Percentiles rank a stretch among this genome's conserved stretches.
These are phyloP conservation scores for Nymphaea colorata DNA, from an alignment of 164 flowering plant genomes.

Conservation along the genomic window DNA sequence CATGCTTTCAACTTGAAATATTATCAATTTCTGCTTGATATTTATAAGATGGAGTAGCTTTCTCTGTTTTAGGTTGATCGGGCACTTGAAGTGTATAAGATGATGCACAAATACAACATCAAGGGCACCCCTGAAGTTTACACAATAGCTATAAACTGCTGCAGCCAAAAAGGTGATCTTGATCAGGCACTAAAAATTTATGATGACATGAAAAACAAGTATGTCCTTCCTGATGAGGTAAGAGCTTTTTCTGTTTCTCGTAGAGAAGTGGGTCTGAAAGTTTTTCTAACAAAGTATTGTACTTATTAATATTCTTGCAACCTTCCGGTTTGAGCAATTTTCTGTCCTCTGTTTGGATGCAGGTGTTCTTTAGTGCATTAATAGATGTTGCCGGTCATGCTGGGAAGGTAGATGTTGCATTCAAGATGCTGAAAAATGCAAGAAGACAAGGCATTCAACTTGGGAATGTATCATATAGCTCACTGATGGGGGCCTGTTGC, in stretches of 20 bases:
- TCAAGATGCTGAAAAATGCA: constrained; percentile 51
- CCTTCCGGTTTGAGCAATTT: background rate
- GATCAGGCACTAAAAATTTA: constrained; percentile 65
- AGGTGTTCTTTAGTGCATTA: constrained; percentile 89
- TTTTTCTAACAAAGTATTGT: too few species aligned
- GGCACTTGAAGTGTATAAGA: constrained; percentile 70
- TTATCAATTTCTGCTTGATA: background rate
- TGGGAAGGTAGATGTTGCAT: constrained; percentile 73
- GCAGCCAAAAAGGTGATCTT: constrained; percentile 82
- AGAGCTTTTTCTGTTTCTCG: background rate
- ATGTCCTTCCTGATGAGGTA: constrained; percentile 91
- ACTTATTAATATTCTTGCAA: too few species aligned
- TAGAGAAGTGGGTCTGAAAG: background rate
- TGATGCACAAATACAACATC: constrained; percentile 68
- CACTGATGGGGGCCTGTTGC: constrained; percentile 97
- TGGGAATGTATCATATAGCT: constrained; percentile 73
- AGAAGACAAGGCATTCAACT: constrained; percentile 34
- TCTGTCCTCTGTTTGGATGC: constrained; percentile 7
- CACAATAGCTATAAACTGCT: constrained; percentile 84
- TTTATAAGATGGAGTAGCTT: background rate
- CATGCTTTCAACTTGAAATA: constrained; percentile 5
- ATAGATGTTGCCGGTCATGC: constrained; percentile 95
- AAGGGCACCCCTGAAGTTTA: constrained; percentile 90
- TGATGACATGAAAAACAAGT: constrained; percentile 63
- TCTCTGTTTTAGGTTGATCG: constrained; percentile 53